Evolutionary conservation across 2,329 filamentous ascomycete genomes (phyloP).

Genomic region (Dryadomyces sulphureus): DNA sequence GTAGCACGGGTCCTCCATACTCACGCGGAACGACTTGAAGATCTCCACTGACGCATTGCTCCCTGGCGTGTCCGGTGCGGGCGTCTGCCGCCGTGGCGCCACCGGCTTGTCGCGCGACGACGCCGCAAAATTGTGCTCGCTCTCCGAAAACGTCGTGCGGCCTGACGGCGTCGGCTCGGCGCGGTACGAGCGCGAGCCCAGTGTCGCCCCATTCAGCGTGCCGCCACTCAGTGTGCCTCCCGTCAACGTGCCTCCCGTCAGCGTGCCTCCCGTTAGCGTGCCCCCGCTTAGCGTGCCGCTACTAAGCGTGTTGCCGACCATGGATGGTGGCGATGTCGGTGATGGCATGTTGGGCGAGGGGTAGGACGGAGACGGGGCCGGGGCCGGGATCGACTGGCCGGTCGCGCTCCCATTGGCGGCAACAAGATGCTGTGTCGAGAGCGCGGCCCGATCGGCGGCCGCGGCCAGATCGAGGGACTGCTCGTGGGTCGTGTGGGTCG

Average conservation of each 20-base stretch:
- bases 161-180: constrained; percentile 39
- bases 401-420: constrained; percentile 53
- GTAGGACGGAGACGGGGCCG: constrained; percentile 35
- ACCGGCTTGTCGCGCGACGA: constrained; percentile 22
- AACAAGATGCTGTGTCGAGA: constrained; percentile 54
- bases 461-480: constrained; percentile 53
- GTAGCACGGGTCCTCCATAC: constrained; percentile 95
- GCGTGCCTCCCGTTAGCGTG: no score
- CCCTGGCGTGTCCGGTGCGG: constrained; percentile 45
- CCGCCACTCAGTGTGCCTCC: no score
- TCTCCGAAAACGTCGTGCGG: constrained; percentile 39
- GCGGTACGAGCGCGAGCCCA: constrained; percentile 47
- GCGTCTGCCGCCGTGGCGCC: constrained; percentile 44
- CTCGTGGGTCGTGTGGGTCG: constrained; percentile 55
- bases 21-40: constrained; percentile 96
- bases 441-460: constrained; percentile 50
- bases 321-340: constrained; percentile 49
- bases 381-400: constrained; percentile 29
- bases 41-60: constrained; percentile 67
- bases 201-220: no score
- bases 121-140: constrained; percentile 25
- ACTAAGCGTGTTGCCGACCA: constrained; percentile 28
- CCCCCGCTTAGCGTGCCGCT: no score
- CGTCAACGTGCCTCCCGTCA: no score
- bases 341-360: constrained; percentile 54